Conservation (phyloP, 148 eudicot genomes). For the Rhododendron vialii region DNA sequence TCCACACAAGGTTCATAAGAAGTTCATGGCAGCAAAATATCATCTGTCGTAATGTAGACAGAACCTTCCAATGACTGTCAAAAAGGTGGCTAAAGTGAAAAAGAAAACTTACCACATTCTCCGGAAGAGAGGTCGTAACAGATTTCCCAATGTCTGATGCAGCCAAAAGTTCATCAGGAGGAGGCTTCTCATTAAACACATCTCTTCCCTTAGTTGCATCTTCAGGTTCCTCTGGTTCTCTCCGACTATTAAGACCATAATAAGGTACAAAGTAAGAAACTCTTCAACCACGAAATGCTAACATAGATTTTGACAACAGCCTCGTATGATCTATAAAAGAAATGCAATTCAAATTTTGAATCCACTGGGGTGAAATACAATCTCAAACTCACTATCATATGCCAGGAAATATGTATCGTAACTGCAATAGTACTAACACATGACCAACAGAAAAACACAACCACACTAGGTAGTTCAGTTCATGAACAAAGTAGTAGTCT, state of each 20-base stretch:
- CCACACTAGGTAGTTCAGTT: background rate
- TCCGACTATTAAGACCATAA: constrained; percentile 54
- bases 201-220: constrained; percentile 95
- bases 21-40: background rate
- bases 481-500: constrained; percentile 3
- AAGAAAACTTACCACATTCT: constrained; percentile 67
- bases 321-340: background rate
- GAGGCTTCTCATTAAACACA: constrained; percentile 96
- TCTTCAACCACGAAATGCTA: constrained; percentile 4
- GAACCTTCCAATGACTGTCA: background rate
- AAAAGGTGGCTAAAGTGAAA: background rate
- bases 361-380: background rate
- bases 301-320: background rate
- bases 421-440: background rate
- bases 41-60: background rate
- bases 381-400: background rate
- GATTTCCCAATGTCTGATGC: constrained; percentile 90
- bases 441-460: background rate
- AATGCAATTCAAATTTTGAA: background rate
- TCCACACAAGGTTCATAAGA: background rate
- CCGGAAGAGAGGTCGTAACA: constrained; percentile 86
- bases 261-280: background rate
- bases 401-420: background rate
- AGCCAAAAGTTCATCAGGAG: constrained; percentile 96
- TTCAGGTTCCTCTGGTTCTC: constrained; percentile 99